Base-by-base conservation (phyloP, 2,329 filamentous ascomycete genomes). In the Ambrosiella cleistominuta region DNA sequence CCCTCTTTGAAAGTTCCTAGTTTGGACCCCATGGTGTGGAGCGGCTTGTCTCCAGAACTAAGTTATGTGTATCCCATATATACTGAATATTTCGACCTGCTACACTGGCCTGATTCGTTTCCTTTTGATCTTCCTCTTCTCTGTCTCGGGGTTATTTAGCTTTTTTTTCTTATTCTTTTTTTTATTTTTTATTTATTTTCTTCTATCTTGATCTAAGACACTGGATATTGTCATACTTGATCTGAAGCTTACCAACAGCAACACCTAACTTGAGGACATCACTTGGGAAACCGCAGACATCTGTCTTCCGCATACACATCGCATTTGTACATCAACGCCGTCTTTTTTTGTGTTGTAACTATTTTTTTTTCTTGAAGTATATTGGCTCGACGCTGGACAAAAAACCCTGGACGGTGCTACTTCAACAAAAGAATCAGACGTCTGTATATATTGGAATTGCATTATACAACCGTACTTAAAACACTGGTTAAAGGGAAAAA, bases 91-190 rank as follows among this genome's bases (percentile, higher is more conserved):
- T n/a, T 47, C 36, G 40, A 47, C 57, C 40, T 54, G 50, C 54
- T 54, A 58, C 51, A 58, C 37, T 39, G 35, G 38, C 44, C 40
- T 54, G 40, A 36, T 58, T 47, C 39, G 27, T 54, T 42, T 58
- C 45, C 50, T 54, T 58, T 42, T 55, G 51, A 52, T 54, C 59
- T 45, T 51, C 39, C 59, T 57, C 54, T 54, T 54, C 52, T 60
- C 44, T 58, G 50, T 56, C 53, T 54, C 38, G 54, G 54, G 12
- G 44, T 56, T 47, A 19, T 61, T 44, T 55, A 56, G 35, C 15
- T 55, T 47, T 56, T 53, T 56, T 47, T 57, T 57, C 36, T 54
- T 47, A 27, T 27, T 56, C 52, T 49, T 51, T 51, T 19, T 51
- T 51, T 51, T 40, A 7, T 3, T 51, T 51, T 51, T 27, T 35